Conservation (phyloP, 78 protist genomes). For the Diacronema lutheri region DNA sequence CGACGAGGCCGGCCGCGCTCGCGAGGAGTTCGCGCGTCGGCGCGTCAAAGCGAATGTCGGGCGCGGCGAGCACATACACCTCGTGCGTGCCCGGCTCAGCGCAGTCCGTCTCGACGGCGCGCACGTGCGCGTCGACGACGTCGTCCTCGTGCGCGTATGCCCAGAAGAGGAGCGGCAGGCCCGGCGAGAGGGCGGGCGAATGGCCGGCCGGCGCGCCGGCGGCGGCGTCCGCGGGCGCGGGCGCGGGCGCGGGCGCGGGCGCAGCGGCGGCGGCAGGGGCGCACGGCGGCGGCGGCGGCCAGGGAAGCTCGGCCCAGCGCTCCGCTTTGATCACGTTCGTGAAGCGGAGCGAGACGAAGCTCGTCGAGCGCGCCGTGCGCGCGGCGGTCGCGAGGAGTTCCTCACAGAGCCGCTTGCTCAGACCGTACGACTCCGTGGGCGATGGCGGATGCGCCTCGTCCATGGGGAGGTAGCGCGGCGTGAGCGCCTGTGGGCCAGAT, state of each 20-base stretch:
- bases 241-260: too few relatives aligned
- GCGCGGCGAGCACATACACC: conserved; percentile 10
- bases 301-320: background rate
- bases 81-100: conserved; percentile 12
- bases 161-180: background rate
- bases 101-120: background rate
- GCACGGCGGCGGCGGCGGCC: background rate
- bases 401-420: background rate
- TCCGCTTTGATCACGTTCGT: conserved; percentile 23
- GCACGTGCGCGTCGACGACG: conserved; percentile 27
- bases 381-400: conserved; percentile 10
- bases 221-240: too few relatives aligned
- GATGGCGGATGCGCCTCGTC: conserved; percentile 10
- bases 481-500: background rate
- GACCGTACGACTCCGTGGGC: conserved; percentile 2
- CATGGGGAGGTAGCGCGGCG: background rate
- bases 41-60: conserved; percentile 15
- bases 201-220: too few relatives aligned
- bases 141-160: conserved; percentile 31
- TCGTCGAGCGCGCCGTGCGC: background rate
- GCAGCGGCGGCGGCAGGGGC: too few relatives aligned
- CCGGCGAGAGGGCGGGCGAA: too few relatives aligned
- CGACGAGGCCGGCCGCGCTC: background rate
- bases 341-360: conserved; percentile 23
- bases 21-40: background rate